A percentile compares a stretch with the other conserved stretches of the same genome.
phyloP scores from a whole-genome alignment of 169 alveolate species.

The Plasmodium ovale region DNA sequence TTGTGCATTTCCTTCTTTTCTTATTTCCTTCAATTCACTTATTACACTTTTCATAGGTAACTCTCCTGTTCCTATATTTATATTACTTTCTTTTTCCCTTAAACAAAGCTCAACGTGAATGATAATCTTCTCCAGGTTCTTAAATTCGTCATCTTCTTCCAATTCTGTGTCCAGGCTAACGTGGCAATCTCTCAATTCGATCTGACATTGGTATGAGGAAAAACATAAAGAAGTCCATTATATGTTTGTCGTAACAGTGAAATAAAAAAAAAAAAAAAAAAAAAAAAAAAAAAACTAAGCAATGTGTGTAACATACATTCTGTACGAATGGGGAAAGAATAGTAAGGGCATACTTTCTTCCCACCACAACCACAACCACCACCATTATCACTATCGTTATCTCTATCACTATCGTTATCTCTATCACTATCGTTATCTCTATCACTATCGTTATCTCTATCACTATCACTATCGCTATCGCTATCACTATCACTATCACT shows the following conservation, averaged over 20 bases:
- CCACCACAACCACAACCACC: too few species aligned
- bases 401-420: too few species aligned
- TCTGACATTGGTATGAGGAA: background rate
- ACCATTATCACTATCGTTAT: too few species aligned
- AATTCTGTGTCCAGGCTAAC: slow-evolving; percentile 18
- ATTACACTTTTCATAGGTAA: background rate
- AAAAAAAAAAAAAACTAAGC: background rate
- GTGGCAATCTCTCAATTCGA: slow-evolving; percentile 49
- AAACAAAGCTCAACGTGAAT: slow-evolving; percentile 4
- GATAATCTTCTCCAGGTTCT: slow-evolving; percentile 4
- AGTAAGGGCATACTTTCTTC: too few species aligned
- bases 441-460: too few species aligned
- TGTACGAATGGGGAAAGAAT: background rate
- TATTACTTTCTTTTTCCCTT: slow-evolving; percentile 7
- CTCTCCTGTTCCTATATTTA: slow-evolving; percentile 53
- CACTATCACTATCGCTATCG: too few species aligned
- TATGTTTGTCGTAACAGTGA: too few species aligned
- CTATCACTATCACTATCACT: too few species aligned
- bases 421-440: too few species aligned
- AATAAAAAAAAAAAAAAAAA: background rate
- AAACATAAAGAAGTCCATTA: too few species aligned
- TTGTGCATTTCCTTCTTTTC: background rate
- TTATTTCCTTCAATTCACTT: slow-evolving; percentile 9
- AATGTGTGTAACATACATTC: background rate
- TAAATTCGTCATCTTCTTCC: slow-evolving; percentile 3